Conservation (phyloP, 176 grass and related monocot genomes). For the Chloris gayana region DNA sequence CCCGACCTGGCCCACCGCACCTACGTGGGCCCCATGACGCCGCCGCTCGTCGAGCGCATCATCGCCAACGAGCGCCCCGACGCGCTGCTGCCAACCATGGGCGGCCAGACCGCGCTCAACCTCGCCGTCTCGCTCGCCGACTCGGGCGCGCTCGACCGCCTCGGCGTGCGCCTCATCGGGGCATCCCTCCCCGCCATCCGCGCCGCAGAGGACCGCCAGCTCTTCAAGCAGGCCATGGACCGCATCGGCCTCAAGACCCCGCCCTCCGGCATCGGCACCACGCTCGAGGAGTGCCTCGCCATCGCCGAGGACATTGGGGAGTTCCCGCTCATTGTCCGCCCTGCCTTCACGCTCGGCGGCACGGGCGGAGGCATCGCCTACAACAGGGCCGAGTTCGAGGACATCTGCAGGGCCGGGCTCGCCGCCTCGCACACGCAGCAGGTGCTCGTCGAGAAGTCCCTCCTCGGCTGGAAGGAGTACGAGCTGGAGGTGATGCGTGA, state of each 20-base stretch:
- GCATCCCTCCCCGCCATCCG: conserved; percentile 83
- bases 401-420: conserved; percentile 76
- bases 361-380: conserved; percentile 95
- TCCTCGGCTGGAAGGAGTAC: conserved; percentile 99
- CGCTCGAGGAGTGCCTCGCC: conserved; percentile 76
- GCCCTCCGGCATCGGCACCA: conserved; percentile 85
- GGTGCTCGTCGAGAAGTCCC: conserved; percentile 93
- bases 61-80: conserved; percentile 80
- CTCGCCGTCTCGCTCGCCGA: conserved; percentile 86
- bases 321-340: conserved; percentile 89
- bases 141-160: conserved; percentile 70
- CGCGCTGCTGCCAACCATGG: conserved; percentile 93
- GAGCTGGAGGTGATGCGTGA: conserved; percentile 99
- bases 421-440: conserved; percentile 74
- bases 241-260: conserved; percentile 93
- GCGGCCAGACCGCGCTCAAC: conserved; percentile 97
- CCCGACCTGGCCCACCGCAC: conserved; percentile 90
- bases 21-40: conserved; percentile 97
- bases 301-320: conserved; percentile 75
- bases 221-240: conserved; percentile 95
- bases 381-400: conserved; percentile 86
- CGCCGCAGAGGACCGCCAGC: conserved; percentile 83
- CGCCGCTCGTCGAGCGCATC: conserved; percentile 76
- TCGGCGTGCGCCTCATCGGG: conserved; percentile 78
- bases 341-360: conserved; percentile 91